Evolutionary conservation across 1,284 basidiomycete species (phyloP), one percentile per base, ranked within the genome.

Genomic region (Chalciporus sp.): DNA sequence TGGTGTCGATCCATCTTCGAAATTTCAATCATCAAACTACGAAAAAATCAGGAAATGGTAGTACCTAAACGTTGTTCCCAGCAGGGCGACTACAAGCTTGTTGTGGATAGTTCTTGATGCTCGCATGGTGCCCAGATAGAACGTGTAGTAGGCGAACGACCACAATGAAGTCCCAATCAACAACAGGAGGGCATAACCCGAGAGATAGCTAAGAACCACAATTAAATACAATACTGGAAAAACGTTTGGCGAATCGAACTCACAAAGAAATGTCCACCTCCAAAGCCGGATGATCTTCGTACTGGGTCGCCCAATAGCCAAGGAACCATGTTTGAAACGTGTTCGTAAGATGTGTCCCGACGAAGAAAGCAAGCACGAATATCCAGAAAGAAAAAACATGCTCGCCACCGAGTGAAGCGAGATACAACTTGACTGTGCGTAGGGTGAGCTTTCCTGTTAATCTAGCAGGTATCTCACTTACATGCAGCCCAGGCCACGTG

Each of bases 31-130:
- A 47, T 5, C 7, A 35, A 16, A 28, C 7, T 7, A n/a, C 28
- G 9, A 23, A 14, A 14, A 45, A n/a, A 41, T 35, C 14, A 39
- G 47, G 49, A 28, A 40, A 40, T 1, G 19, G 37, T 59, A 65
- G 43, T 42, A 75, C 67, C 81, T 72, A 51, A 84, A 64, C 6
- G 81, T 84, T 0, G 85, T 80, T 2, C 79, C 78, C 11, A 88
- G 74, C n/a, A 88, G 72, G 8, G 80, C 75, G 20, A 76, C 64
- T 16, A 88, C 68, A 16, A 92, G 77, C 35, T 72, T 70, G 42
- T 70, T 64, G 62, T 92, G 88, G 14, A 90, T 77, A 16, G 67
- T 70, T 47, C 77, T 72, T 1, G 85, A 84, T 1, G 87, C 87
- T 42, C 76, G 72, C 49, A 84, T 68, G n/a, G 69, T 63, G n/a